Evolutionary conservation across 1,139 yeast species (phyloP).

Genomic region (Pichia cactophila): DNA sequence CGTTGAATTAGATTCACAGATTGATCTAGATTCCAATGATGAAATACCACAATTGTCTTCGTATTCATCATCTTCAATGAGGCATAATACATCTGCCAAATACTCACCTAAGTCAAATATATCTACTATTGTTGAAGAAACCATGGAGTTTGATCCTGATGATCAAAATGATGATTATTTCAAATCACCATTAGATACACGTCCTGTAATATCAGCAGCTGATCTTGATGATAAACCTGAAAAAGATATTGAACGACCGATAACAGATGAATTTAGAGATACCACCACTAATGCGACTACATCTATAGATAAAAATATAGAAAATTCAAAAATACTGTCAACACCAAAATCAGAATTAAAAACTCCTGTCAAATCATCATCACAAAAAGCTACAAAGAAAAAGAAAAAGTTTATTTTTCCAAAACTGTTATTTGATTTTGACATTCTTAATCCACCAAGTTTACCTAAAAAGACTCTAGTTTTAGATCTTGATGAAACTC

Average conservation of each 20-base stretch:
- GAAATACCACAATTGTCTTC: background rate
- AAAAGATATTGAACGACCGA: no score
- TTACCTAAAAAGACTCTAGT: constrained; percentile 56
- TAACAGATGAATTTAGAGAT: background rate
- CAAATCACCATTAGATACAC: constrained; percentile 45
- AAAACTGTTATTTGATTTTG: constrained; percentile 29
- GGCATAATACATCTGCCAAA: background rate
- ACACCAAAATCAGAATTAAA: background rate
- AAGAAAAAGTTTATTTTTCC: constrained; percentile 37
- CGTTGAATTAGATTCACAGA: background rate
- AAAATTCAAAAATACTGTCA: background rate
- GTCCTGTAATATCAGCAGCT: constrained; percentile 3
- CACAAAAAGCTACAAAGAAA: background rate
- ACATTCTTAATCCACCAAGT: constrained; percentile 34
- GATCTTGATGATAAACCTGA: background rate
- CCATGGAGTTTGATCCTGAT: constrained; percentile 33
- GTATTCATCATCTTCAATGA: background rate
- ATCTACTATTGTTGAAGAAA: constrained; percentile 28
- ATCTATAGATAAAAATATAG: background rate
- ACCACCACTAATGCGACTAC: background rate
- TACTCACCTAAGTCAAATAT: constrained; percentile 11
- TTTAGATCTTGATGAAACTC: constrained; percentile 86
- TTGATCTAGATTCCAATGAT: background rate
- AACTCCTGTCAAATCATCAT: background rate
- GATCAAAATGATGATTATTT: constrained; percentile 33